Evolutionary conservation across 495 filamentous ascomycete species (phyloP), one percentile per base, ranked within the genome.

Genomic region (Cetradonia linearis): DNA sequence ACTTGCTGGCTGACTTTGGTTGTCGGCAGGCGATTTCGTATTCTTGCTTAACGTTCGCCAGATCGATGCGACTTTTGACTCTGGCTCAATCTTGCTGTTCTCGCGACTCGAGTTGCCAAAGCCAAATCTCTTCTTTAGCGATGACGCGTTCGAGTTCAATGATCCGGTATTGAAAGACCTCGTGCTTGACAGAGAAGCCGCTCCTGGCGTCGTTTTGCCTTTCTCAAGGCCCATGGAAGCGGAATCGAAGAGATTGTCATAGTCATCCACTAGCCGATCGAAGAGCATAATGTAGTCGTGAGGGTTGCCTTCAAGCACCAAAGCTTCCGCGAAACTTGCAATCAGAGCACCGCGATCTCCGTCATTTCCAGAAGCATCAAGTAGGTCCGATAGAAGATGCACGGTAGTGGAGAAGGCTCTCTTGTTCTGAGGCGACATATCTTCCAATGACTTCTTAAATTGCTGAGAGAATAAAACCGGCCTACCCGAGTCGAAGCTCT

Each of bases 291-390:
- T 89, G 67, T 91, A 93, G 52, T 91, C 81, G 60, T 87, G 84
- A 10, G 91, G 82, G 63, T 82, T 83, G 11, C 85, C 86, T 62
- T 91, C 84, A 40, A 84, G 78, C 5, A 91, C 85, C 13, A 98
- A 76, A 53, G 96, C 76, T 66, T 96, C 93, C 2, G 91, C 85
- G 73, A 98, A 96, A 16, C 89, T 89, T 31, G 87, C 84, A 2
- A 89, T 96, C 66, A 98, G 72, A 52, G 88, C 88, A 31, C 93
- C 93, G 37, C 92, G 83, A 69, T 96, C 92, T 52, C 89, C 88
- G 67, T 96, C 93, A 69, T 93, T 95, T 13, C 86, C 87, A 62
- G 91, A 95, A n/a, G 88, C 91, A 62, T 96, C 92, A 14, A 96
- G 81, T 18, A 98, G 78, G 66, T 95, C 90, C 3, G 88, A 85